These are phyloP conservation scores for Byssochlamys sp. DNA, from an alignment of 2,329 filamentous ascomycete genomes.

Conservation along the genomic window DNA sequence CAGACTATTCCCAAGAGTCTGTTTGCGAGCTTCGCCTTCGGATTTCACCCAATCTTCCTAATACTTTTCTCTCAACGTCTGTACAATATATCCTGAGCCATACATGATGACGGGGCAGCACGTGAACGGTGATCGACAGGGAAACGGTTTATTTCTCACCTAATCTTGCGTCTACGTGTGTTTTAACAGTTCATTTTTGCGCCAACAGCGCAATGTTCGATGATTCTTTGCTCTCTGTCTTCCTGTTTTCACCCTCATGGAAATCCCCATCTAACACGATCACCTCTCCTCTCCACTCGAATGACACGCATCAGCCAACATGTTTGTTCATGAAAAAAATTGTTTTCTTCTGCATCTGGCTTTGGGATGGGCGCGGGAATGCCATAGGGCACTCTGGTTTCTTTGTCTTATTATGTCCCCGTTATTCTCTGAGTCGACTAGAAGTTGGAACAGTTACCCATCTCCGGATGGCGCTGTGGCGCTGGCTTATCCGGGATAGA, in stretches of 20 bases:
- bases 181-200: neutral
- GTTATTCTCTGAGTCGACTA: neutral
- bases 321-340: neutral
- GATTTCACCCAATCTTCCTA: slow-evolving; percentile 5
- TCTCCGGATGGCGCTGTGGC: neutral
- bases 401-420: neutral
- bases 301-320: neutral
- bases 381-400: neutral
- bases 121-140: neutral
- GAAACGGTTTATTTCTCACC: neutral
- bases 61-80: neutral
- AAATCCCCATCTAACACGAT: neutral
- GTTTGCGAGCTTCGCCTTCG: slow-evolving; percentile 5
- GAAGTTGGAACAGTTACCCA: neutral
- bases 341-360: neutral
- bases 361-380: neutral
- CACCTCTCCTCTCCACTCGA: neutral
- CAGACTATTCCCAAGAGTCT: slow-evolving; percentile 1
- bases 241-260: neutral
- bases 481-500: neutral
- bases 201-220: neutral
- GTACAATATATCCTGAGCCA: neutral
- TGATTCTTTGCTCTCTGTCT: neutral
- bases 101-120: neutral
- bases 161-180: neutral